These are phyloP conservation scores for Hansenula lynferdii DNA, from an alignment of 1,139 yeast genomes.

Conservation along the genomic window DNA sequence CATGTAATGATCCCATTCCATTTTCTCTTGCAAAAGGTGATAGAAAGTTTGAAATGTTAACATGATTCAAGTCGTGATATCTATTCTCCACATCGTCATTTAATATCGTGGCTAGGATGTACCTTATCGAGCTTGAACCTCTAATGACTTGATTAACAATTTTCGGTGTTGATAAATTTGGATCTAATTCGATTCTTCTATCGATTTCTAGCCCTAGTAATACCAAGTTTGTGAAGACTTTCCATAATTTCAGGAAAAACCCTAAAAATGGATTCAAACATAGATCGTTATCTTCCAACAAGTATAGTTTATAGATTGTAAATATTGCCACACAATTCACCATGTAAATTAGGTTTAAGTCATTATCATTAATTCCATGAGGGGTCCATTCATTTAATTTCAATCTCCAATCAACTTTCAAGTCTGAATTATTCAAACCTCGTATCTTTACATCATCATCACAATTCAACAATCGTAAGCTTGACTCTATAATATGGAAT, in stretches of 20 bases:
- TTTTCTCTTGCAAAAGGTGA: constrained; percentile 58
- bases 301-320: constrained; percentile 47
- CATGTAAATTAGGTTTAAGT: constrained; percentile 47
- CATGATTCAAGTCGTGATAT: constrained; percentile 49
- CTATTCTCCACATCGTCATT: constrained; percentile 38
- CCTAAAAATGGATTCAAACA: constrained; percentile 57
- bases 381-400: constrained; percentile 53
- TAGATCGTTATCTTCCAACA: constrained; percentile 28
- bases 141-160: constrained; percentile 47
- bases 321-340: constrained; percentile 45
- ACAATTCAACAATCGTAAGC: constrained; percentile 39
- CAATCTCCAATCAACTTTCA: constrained; percentile 33
- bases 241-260: constrained; percentile 56
- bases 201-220: constrained; percentile 59
- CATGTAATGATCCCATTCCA: constrained; percentile 50
- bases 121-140: constrained; percentile 60
- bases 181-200: constrained; percentile 46
- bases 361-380: constrained; percentile 29
- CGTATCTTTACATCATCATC: constrained; percentile 43
- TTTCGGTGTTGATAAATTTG: constrained; percentile 37
- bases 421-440: constrained; percentile 39
- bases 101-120: constrained; percentile 54
- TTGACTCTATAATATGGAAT: constrained; percentile 38
- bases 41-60: constrained; percentile 49
- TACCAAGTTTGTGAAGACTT: constrained; percentile 53